Percentiles rank a stretch among this genome's conserved stretches.
Conservation (phyloP, 2,329 filamentous ascomycete genomes). For the Chrysosporium queenslandicum region DNA sequence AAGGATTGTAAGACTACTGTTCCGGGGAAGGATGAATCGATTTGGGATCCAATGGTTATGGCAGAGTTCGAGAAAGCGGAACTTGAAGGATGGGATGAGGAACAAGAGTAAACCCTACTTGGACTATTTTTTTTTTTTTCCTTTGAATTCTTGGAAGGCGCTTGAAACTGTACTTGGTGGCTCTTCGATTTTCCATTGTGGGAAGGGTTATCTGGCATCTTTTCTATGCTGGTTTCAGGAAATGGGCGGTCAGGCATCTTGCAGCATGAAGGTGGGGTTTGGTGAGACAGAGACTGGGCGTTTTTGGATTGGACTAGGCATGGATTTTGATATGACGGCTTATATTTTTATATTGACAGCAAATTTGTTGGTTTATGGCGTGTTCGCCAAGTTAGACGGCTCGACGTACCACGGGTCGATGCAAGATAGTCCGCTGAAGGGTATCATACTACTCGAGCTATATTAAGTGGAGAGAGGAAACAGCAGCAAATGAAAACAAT, state of each 20-base stretch:
- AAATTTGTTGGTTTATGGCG: no score
- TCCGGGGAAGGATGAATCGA: constrained; percentile 56
- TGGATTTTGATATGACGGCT: background rate
- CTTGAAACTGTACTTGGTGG: no score
- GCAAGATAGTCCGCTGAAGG: no score
- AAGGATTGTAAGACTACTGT: constrained; percentile 70
- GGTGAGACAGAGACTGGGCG: background rate
- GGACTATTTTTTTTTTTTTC: background rate
- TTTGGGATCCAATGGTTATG: constrained; percentile 69
- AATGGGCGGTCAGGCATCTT: background rate
- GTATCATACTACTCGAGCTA: background rate
- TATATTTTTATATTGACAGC: background rate
- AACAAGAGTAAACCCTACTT: constrained; percentile 48
- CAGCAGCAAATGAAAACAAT: no score
- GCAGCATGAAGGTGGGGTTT: background rate
- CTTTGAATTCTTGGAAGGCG: background rate
- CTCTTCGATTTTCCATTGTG: no score
- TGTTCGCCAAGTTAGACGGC: no score
- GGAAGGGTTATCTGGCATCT: background rate
- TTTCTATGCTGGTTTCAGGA: background rate
- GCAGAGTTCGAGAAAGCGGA: constrained; percentile 62
- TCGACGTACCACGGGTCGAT: no score
- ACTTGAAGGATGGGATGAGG: constrained; percentile 71
- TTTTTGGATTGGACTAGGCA: background rate
- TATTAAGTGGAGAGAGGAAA: no score